Evolutionary conservation across 2,329 filamentous ascomycete genomes (phyloP).

Genomic region (Delphinella strobiligena): DNA sequence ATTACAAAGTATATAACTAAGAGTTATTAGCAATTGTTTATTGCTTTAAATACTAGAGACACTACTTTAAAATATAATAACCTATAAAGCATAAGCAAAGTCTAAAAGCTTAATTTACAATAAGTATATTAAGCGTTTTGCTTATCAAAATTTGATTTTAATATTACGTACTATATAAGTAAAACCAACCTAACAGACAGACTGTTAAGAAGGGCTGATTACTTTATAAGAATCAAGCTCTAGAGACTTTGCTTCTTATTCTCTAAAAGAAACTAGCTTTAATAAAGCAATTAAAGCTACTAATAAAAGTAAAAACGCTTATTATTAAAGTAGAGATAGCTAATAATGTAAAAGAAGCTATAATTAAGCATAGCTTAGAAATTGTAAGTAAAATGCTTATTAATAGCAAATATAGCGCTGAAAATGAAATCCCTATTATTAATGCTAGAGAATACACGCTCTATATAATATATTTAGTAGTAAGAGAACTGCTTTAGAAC

Average conservation of each 20-base stretch:
- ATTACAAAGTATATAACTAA: constrained; percentile 10
- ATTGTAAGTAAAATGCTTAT: not conserved
- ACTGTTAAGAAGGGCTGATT: constrained; percentile 5
- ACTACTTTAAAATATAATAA: constrained; percentile 11
- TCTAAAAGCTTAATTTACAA: constrained; percentile 4
- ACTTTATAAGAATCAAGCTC: constrained; percentile 1
- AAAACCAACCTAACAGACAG: constrained; percentile 5
- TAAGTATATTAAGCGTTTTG: constrained; percentile 6
- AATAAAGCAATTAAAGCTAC: not conserved
- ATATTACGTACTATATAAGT: constrained; percentile 3
- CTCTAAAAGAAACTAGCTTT: not conserved
- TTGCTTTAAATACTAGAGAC: constrained; percentile 8
- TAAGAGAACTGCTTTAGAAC: not conserved
- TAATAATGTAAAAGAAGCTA: not conserved
- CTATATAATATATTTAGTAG: too few species aligned
- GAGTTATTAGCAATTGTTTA: constrained; percentile 10
- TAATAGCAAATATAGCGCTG: too few species aligned
- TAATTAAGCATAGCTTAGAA: not conserved
- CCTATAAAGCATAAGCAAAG: constrained; percentile 3
- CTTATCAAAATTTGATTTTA: constrained; percentile 8
- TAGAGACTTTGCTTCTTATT: not conserved
- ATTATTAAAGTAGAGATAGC: not conserved
- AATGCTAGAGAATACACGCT: too few species aligned
- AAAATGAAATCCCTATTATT: too few species aligned
- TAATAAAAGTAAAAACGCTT: not conserved